These are phyloP conservation scores for Rhizopus microsporus DNA, from an alignment of 371 early-diverging fungal genomes.

Conservation along the genomic window DNA sequence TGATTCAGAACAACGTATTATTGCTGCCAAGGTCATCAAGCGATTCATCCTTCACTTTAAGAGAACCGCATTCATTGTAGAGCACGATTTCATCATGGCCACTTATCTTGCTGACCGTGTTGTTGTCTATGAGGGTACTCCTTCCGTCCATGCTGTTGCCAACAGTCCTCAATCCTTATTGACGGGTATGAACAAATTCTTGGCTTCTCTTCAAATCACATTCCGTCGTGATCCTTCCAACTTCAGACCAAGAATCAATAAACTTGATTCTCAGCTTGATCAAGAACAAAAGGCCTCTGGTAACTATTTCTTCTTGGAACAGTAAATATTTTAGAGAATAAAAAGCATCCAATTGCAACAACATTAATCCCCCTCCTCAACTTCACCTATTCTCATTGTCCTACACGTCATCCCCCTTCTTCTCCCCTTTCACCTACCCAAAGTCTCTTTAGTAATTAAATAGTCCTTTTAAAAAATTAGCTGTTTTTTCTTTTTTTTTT, in stretches of 20 bases:
- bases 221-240: constrained; percentile 99
- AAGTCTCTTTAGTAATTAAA: background rate
- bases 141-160: constrained; percentile 89
- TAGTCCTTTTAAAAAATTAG: background rate
- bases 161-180: constrained; percentile 89
- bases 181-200: constrained; percentile 98
- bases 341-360: too few relatives aligned
- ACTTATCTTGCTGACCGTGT: constrained; percentile 99
- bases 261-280: constrained; percentile 96
- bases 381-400: too few relatives aligned
- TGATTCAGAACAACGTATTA: constrained; percentile 99
- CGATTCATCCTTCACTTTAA: constrained; percentile 97
- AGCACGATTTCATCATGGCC: constrained; percentile 99
- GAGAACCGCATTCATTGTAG: constrained; percentile 99
- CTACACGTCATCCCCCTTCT: too few relatives aligned
- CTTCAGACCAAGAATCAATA: constrained; percentile 99
- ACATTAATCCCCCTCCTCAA: too few relatives aligned
- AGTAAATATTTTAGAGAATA: constrained; percentile 31
- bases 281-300: constrained; percentile 96
- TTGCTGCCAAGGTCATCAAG: constrained; percentile 99
- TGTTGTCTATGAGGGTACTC: constrained; percentile 97
- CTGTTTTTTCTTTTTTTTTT: background rate
- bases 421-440: too few relatives aligned
- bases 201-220: constrained; percentile 95
- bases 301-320: constrained; percentile 93